Evolutionary conservation across 345 rosid genomes (phyloP).

Genomic region (Euphorbia pulcherrima): DNA sequence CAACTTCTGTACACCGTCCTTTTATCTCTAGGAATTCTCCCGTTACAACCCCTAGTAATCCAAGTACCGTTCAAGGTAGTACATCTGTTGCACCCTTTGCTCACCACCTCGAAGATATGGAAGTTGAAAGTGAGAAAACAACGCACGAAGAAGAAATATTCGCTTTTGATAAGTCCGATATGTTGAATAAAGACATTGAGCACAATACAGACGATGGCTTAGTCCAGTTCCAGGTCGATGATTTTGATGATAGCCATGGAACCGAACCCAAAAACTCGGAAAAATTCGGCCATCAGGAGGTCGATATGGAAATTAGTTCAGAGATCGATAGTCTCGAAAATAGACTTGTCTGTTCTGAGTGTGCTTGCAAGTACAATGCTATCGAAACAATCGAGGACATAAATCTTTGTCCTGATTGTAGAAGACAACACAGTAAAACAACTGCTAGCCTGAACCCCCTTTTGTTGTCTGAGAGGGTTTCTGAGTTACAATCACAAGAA

Average conservation of each 20-base stretch:
- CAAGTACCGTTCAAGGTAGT: slow-evolving; percentile 61
- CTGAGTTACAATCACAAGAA: slow-evolving; percentile 32
- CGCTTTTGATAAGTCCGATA: slow-evolving; percentile 55
- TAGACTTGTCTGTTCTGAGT: slow-evolving; percentile 50
- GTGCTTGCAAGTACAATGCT: slow-evolving; percentile 51
- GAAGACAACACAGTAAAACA: slow-evolving; percentile 34
- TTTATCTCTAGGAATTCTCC: slow-evolving; percentile 64
- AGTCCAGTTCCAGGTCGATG: slow-evolving; percentile 36
- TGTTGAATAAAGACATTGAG: slow-evolving; percentile 35
- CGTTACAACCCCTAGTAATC: slow-evolving; percentile 58
- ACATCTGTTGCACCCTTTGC: slow-evolving; percentile 44
- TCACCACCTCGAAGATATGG: slow-evolving; percentile 37
- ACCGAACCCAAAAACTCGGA: slow-evolving; percentile 39
- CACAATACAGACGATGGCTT: slow-evolving; percentile 37
- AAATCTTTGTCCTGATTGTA: slow-evolving; percentile 69
- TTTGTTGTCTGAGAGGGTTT: slow-evolving; percentile 22
- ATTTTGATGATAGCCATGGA: slow-evolving; percentile 35
- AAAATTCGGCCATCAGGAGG: slow-evolving; percentile 36
- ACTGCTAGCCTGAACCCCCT: slow-evolving; percentile 27
- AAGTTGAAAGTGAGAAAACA: slow-evolving; percentile 37
- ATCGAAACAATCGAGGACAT: slow-evolving; percentile 39
- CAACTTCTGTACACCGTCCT: slow-evolving; percentile 53
- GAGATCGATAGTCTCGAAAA: slow-evolving; percentile 43
- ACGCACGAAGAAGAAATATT: slow-evolving; percentile 44
- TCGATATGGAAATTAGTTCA: slow-evolving; percentile 40